These are phyloP conservation scores for Candida qinlingensis DNA, from an alignment of 805 yeast genomes.

Conservation along the genomic window DNA sequence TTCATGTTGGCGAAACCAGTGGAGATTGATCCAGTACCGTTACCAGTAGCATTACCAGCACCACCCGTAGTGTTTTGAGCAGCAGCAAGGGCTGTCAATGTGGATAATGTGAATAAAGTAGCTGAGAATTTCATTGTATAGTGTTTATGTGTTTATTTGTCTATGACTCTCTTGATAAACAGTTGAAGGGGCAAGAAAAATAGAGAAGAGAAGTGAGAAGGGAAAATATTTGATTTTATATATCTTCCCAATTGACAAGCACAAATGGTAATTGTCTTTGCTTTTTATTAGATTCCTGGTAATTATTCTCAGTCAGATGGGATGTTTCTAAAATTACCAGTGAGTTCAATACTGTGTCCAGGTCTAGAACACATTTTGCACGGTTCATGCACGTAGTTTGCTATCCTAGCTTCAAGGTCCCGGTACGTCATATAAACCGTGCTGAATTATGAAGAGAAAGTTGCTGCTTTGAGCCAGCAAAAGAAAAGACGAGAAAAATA, in stretches of 20 bases:
- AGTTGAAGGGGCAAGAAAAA: not conserved
- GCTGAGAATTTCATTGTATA: conserved; percentile 8
- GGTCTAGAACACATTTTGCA: not conserved
- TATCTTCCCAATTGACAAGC: not conserved
- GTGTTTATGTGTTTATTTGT: no score
- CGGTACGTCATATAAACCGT: not conserved
- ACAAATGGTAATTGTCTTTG: not conserved
- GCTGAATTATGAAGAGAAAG: no score
- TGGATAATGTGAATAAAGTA: conserved; percentile 3
- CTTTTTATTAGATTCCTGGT: not conserved
- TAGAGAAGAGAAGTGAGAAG: not conserved
- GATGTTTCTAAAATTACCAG: not conserved
- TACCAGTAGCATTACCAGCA: conserved; percentile 5
- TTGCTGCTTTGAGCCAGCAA: no score
- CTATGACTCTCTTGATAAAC: no score
- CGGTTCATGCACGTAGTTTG: not conserved
- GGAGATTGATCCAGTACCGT: conserved; percentile 10
- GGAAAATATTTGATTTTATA: not conserved
- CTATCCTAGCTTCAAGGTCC: not conserved
- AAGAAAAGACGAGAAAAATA: no score
- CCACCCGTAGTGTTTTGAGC: conserved; percentile 4
- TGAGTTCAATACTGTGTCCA: not conserved
- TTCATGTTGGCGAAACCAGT: conserved; percentile 17
- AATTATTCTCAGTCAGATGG: not conserved
- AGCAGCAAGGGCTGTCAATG: conserved; percentile 3